Evolutionary conservation across 2,329 filamentous ascomycete species (phyloP).

Genomic region (Pyrenophora graminea): DNA sequence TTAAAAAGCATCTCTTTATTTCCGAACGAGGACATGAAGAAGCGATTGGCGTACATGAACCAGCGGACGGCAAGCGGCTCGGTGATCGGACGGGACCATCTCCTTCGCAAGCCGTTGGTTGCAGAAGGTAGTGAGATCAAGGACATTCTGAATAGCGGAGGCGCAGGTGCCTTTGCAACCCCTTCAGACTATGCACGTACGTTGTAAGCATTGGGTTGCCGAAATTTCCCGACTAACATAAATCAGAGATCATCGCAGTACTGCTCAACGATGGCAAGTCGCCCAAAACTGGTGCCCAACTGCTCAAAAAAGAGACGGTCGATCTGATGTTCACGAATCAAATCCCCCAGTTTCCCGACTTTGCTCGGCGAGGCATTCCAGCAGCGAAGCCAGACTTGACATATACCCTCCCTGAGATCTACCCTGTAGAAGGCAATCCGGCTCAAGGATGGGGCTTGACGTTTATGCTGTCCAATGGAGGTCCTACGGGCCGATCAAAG

Average conservation of each 20-base stretch:
- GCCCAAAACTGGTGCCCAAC: conserved; percentile 57
- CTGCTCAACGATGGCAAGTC: conserved; percentile 67
- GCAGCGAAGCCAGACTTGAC: conserved; percentile 57
- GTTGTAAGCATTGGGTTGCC: conserved; percentile 18
- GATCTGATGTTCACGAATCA: conserved; percentile 69
- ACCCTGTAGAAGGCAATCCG: conserved; percentile 47
- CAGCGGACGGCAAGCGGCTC: conserved; percentile 51
- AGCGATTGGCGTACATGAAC: conserved; percentile 62
- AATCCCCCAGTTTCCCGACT: conserved; percentile 58
- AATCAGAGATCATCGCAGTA: conserved; percentile 60
- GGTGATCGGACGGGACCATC: conserved; percentile 54
- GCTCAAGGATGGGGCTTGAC: conserved; percentile 68
- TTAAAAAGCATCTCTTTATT: conserved; percentile 60
- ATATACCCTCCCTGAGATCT: conserved; percentile 58
- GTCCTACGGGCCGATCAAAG: conserved; percentile 28
- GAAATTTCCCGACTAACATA: conserved; percentile 9
- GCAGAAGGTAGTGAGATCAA: conserved; percentile 50
- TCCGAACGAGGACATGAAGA: conserved; percentile 59
- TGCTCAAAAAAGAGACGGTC: conserved; percentile 63
- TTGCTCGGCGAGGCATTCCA: conserved; percentile 51
- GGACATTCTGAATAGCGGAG: conserved; percentile 60
- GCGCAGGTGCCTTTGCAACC: conserved; percentile 63
- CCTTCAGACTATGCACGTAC: conserved; percentile 64
- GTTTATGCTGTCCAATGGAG: conserved; percentile 56
- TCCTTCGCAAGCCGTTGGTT: conserved; percentile 54